phyloP scores from a whole-genome alignment of 345 rosid species.

The Nephelium lappaceum region DNA sequence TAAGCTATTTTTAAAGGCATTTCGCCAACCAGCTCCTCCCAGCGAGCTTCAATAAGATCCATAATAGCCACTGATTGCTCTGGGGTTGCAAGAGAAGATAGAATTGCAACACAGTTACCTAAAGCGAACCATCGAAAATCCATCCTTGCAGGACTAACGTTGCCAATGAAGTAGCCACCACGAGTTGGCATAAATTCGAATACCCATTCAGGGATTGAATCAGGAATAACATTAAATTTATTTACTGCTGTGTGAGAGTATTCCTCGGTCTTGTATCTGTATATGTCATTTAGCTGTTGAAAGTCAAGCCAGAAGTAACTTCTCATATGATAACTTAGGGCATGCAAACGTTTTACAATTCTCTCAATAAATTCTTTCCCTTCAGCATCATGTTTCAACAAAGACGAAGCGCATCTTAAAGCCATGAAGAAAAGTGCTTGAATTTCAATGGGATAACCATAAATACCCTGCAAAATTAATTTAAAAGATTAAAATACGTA shows the following conservation, averaged over 20 bases:
- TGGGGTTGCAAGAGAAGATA: slow-evolving; percentile 63
- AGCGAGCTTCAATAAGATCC: slow-evolving; percentile 66
- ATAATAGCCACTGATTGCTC: slow-evolving; percentile 69
- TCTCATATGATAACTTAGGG: slow-evolving; percentile 62
- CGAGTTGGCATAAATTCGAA: slow-evolving; percentile 68
- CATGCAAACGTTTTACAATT: slow-evolving; percentile 62
- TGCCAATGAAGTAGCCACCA: slow-evolving; percentile 73
- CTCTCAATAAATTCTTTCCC: slow-evolving; percentile 60
- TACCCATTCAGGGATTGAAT: slow-evolving; percentile 67
- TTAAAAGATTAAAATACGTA: not conserved
- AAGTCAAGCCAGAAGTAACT: slow-evolving; percentile 68
- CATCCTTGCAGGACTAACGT: slow-evolving; percentile 80
- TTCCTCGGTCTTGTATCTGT: slow-evolving; percentile 63
- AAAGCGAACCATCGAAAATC: slow-evolving; percentile 71
- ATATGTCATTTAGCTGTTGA: slow-evolving; percentile 63
- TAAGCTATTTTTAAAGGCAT: slow-evolving; percentile 64
- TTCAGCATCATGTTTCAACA: slow-evolving; percentile 68
- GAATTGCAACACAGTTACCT: slow-evolving; percentile 61
- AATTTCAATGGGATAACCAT: slow-evolving; percentile 83
- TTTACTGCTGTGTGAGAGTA: slow-evolving; percentile 71
- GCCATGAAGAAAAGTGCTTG: slow-evolving; percentile 84
- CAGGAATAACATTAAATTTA: slow-evolving; percentile 65
- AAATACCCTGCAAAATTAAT: slow-evolving; percentile 56
- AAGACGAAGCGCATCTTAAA: slow-evolving; percentile 54
- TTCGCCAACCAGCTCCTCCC: slow-evolving; percentile 70